These are phyloP conservation scores for Aaosphaeria arxii DNA, from an alignment of 2,329 filamentous ascomycete genomes.

Conservation along the genomic window DNA sequence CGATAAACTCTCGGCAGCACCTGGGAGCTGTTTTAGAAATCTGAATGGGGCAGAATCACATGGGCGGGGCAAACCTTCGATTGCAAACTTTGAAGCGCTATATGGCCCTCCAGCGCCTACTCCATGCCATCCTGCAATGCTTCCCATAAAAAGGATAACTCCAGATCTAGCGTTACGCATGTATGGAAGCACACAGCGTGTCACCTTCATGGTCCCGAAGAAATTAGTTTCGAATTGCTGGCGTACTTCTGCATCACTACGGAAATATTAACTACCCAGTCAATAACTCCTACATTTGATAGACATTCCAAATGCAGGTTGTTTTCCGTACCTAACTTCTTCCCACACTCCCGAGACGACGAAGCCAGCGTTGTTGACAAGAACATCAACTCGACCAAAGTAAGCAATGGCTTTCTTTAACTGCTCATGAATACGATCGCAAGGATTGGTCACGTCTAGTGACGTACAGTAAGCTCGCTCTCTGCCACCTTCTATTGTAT, in stretches of 20 bases:
- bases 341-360: slow-evolving; percentile 11
- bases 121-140: slow-evolving; percentile 5
- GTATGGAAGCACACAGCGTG: slow-evolving; percentile 36
- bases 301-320: background rate
- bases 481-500: slow-evolving; percentile 34
- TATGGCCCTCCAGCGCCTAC: slow-evolving; percentile 22
- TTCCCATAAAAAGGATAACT: slow-evolving; percentile 38
- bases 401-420: slow-evolving; percentile 31
- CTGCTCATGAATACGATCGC: slow-evolving; percentile 33
- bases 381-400: slow-evolving; percentile 21
- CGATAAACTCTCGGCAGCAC: slow-evolving; percentile 3
- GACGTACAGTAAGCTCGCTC: slow-evolving; percentile 44
- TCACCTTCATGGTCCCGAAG: slow-evolving; percentile 38
- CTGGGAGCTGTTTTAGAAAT: background rate
- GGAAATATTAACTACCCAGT: background rate
- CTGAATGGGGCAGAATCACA: background rate
- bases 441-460: slow-evolving; percentile 48
- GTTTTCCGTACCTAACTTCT: slow-evolving; percentile 9
- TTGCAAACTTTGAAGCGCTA: slow-evolving; percentile 9
- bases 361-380: slow-evolving; percentile 21
- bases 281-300: background rate
- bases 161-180: slow-evolving; percentile 36
- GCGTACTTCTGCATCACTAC: slow-evolving; percentile 7
- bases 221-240: slow-evolving; percentile 40
- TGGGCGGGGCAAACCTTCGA: slow-evolving; percentile 2